Conservation (phyloP, 164 flowering plant genomes). For the Brasenia schreberi region DNA sequence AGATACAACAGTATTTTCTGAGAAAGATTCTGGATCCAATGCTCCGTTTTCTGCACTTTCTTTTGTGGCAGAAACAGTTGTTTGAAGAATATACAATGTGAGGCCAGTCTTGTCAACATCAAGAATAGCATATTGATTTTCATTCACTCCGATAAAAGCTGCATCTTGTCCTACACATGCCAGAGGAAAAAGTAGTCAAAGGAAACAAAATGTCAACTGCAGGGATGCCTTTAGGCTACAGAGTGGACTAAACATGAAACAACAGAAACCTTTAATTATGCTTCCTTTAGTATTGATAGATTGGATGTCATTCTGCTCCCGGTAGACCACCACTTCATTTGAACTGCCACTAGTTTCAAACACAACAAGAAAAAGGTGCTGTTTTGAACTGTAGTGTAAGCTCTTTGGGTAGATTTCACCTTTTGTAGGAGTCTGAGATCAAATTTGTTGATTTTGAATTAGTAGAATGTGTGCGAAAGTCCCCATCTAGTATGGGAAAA, state of each 20-base stretch:
- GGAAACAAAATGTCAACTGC: neutral
- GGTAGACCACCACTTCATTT: slow-evolving; percentile 76
- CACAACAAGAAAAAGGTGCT: slow-evolving; percentile 72
- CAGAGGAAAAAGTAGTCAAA: neutral
- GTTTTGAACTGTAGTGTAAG: slow-evolving; percentile 68
- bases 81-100: slow-evolving; percentile 48
- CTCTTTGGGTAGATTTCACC: slow-evolving; percentile 56
- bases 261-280: slow-evolving; percentile 60
- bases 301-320: slow-evolving; percentile 71
- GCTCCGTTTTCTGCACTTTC: slow-evolving; percentile 34
- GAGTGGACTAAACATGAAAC: neutral
- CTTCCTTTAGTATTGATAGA: slow-evolving; percentile 53
- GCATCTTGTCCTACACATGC: slow-evolving; percentile 71
- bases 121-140: slow-evolving; percentile 79
- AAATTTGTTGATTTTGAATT: slow-evolving; percentile 5
- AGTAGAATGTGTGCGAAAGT: neutral
- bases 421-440: slow-evolving; percentile 69
- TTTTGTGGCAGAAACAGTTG: slow-evolving; percentile 32
- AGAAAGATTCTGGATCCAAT: slow-evolving; percentile 29
- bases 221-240: neutral
- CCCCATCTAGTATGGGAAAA: too few relatives aligned
- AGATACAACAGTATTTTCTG: slow-evolving; percentile 33
- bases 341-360: slow-evolving; percentile 69
- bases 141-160: slow-evolving; percentile 83
- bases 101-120: slow-evolving; percentile 84